Base-by-base conservation (phyloP, 768 basidiomycete species). In the Naganishia randhawae region DNA sequence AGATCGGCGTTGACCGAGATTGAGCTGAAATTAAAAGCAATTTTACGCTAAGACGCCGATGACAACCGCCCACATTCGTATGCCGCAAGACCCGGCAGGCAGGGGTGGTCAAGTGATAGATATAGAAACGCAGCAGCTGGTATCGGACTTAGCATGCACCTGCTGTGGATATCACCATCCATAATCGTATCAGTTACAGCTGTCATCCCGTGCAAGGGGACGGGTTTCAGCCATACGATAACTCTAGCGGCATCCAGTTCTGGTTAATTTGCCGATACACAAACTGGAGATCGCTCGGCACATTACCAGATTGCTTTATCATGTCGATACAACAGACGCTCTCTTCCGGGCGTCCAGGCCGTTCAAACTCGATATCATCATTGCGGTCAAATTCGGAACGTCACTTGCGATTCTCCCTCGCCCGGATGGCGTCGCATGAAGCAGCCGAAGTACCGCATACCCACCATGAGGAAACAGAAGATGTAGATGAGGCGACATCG, bases 361-460 rank as follows among this genome's bases (percentile, higher is more conserved):
- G 57, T 13, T 61, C 57, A 25, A 61, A 61, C 29, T 61, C 57
- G 19, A 31, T 61, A 39, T 61, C 57, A 39, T 61, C 57, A 22
- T 6, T 61, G n/a, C 57, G 57, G 25, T 61, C 57, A 13, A 29
- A 61, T 27, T 61, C 57, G 22, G 57, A 61, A 13, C 57, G 57
- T 13, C 57, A 61, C 29, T 39, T 61, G 57, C 57, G 57, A 6
- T 61, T 61, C 19, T 61, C 57, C 10, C 27, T 61, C 5, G 57
- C 57, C 3, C 57, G 57, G 3, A 61, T 61, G 57, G 57, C 57
- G 6, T 61, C 57, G 37, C 57, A 61, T 61, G 57, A 61, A 29
- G 57, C 53, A 27, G 45, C 37, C 39, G 66, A 67, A 31, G 31
- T 67, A 32, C 57, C 57, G 22, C 8, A n/a, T 19, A 61, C 57